These are phyloP conservation scores for Tolypocladium ophioglossoides DNA, from an alignment of 2,329 filamentous ascomycete genomes.

Conservation along the genomic window DNA sequence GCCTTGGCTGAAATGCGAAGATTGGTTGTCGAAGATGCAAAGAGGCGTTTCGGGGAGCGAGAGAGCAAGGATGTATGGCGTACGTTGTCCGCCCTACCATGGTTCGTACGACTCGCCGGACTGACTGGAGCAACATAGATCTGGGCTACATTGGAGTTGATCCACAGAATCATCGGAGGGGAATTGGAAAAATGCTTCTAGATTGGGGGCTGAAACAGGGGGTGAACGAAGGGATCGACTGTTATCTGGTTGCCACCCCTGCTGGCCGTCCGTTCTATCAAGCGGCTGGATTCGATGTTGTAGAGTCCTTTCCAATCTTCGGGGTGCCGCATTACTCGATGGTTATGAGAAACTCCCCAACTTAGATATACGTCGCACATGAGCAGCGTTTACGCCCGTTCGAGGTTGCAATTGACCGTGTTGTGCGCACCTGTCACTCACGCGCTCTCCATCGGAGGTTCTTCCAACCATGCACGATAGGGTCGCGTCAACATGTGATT, in stretches of 20 bases:
- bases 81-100: not conserved
- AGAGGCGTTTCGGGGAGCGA: conserved; percentile 5
- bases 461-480: no score
- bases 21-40: conserved; percentile 3
- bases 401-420: no score
- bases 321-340: conserved; percentile 5
- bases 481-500: no score
- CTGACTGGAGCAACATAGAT: conserved; percentile 1
- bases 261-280: conserved; percentile 5
- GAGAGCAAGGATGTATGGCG: conserved; percentile 7
- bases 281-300: conserved; percentile 2
- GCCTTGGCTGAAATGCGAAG: conserved; percentile 2
- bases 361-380: no score
- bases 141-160: conserved; percentile 9
- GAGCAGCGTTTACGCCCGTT: no score
- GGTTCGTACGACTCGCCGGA: not conserved
- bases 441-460: no score
- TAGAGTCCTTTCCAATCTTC: conserved; percentile 4
- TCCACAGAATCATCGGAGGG: conserved; percentile 6
- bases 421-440: no score
- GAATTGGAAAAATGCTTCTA: conserved; percentile 7
- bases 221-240: conserved; percentile 3
- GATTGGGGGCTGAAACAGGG: conserved; percentile 8
- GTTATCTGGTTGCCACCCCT: conserved; percentile 6
- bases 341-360: not conserved